These are phyloP conservation scores for Mycena vulgaris DNA, from an alignment of 768 basidiomycete species.

Conservation along the genomic window DNA sequence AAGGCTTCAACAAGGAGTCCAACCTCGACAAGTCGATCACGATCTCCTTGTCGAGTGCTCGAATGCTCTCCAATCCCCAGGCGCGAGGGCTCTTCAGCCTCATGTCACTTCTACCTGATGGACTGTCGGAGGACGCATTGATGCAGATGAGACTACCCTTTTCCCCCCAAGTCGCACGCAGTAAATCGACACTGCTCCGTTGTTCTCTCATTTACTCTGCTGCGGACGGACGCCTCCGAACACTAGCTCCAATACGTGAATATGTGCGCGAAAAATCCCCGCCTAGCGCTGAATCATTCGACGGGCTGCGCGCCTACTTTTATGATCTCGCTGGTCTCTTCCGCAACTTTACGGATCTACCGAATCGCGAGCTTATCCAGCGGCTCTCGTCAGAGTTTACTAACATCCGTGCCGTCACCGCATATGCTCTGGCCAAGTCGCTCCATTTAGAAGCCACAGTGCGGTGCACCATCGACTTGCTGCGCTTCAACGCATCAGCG, in stretches of 20 bases:
- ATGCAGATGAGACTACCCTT: conserved; percentile 13
- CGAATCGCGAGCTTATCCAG: conserved; percentile 23
- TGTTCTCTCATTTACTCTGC: conserved; percentile 8
- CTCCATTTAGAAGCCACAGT: conserved; percentile 10
- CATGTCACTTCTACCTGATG: conserved; percentile 22
- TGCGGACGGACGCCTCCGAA: conserved; percentile 10
- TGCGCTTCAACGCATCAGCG: conserved; percentile 21
- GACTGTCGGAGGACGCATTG: neutral
- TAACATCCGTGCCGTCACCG: conserved; percentile 18
- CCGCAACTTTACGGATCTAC: conserved; percentile 22
- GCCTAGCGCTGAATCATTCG: neutral
- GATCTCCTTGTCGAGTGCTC: conserved; percentile 19
- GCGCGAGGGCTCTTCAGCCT: conserved; percentile 11
- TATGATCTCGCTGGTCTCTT: conserved; percentile 24
- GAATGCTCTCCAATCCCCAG: conserved; percentile 15
- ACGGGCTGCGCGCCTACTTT: conserved; percentile 5
- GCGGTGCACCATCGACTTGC: conserved; percentile 20
- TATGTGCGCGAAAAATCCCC: conserved; percentile 13
- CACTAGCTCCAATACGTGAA: conserved; percentile 11
- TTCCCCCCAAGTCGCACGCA: neutral
- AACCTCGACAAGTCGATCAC: conserved; percentile 27
- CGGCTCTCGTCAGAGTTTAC: conserved; percentile 14
- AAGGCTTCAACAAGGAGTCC: conserved; percentile 17
- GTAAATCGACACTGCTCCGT: conserved; percentile 19
- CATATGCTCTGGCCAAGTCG: conserved; percentile 7